Evolutionary conservation across 2,329 filamentous ascomycete genomes (phyloP), one percentile per base, ranked within the genome.

Genomic region (Neofusicoccum sp.): DNA sequence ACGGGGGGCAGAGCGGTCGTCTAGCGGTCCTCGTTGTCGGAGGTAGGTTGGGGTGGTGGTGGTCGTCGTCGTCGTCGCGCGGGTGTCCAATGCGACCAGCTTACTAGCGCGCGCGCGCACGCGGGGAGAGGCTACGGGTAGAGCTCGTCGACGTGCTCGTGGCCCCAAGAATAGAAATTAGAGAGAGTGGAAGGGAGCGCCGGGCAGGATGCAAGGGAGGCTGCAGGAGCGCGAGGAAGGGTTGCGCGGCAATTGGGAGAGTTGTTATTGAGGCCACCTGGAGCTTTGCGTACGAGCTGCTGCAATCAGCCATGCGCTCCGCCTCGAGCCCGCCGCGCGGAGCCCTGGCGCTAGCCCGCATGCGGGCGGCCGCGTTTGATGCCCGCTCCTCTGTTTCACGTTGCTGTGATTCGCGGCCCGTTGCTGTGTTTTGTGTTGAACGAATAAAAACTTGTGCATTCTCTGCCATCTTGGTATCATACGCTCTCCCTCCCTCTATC

Each of bases 241-340:
- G 24, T 28, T n/a, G 38, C 36, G 51, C 51, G 51, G 38, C 51
- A 56, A 56, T 56, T 43, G 51, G 38, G 51, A n/a, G 20, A 33
- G 24, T 48, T 5, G n/a, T n/a, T 56, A 31, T 56, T 43, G 33
- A 56, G 51, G 51, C 51, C 51, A 56, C 51, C 51, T 56, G 51
- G 51, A 56, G 51, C 51, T 56, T 56, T n/a, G 51, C 51, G 51
- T 43, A 56, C 24, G 34, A 38, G 33, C 43, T 28, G 49, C 34
- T 54, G 49, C 51, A 43, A 56, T 43, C 36, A 56, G 51, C 49
- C 51, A 38, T 38, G 43, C 51, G 28, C 36, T 24, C 36, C 26
- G 24, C 34, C 36, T 31, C 49, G 34, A 30, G 16, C 24, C 16
- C 38, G 8, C 51, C n/a, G 14, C 36, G 36, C 34, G 24, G 20